These are phyloP conservation scores for Cyclotella distinguenda DNA, from an alignment of 108 stramenopile species.

Conservation along the genomic window DNA sequence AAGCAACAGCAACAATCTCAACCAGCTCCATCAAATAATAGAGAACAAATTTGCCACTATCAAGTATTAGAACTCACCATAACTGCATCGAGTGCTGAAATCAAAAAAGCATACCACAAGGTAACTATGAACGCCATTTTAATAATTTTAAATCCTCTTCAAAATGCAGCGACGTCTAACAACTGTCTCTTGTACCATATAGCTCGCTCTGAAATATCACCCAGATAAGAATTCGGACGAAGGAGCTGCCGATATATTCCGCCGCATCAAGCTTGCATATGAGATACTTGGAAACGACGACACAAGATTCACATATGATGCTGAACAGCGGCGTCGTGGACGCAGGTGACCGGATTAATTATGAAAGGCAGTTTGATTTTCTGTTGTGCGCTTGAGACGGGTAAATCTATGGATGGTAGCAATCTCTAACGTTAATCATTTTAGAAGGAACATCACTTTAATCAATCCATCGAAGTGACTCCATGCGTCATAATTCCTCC, in stretches of 20 bases:
- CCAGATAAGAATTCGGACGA: constrained; percentile 76
- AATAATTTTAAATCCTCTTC: not conserved
- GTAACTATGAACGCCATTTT: constrained; percentile 24
- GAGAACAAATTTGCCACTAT: constrained; percentile 52
- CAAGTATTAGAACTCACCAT: constrained; percentile 52
- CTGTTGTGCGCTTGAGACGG: too few relatives aligned
- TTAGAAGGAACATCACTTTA: too few relatives aligned
- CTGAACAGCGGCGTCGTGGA: constrained; percentile 33
- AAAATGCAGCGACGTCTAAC: too few relatives aligned
- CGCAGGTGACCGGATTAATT: not conserved
- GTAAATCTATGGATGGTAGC: too few relatives aligned
- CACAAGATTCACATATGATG: constrained; percentile 66
- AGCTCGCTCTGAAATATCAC: constrained; percentile 73
- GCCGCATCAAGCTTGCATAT: constrained; percentile 71
- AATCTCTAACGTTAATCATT: too few relatives aligned
- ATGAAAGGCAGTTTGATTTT: not conserved
- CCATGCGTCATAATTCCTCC: too few relatives aligned
- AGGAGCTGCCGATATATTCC: constrained; percentile 71
- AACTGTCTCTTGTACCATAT: not conserved
- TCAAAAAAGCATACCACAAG: constrained; percentile 80
- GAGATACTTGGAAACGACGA: constrained; percentile 65
- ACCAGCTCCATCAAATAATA: constrained; percentile 18
- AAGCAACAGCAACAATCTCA: constrained; percentile 26
- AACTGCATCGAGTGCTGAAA: constrained; percentile 59
- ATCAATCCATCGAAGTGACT: too few relatives aligned